Base-by-base conservation (phyloP, 2,329 filamentous ascomycete species). In the Incumbomyces lentus region DNA sequence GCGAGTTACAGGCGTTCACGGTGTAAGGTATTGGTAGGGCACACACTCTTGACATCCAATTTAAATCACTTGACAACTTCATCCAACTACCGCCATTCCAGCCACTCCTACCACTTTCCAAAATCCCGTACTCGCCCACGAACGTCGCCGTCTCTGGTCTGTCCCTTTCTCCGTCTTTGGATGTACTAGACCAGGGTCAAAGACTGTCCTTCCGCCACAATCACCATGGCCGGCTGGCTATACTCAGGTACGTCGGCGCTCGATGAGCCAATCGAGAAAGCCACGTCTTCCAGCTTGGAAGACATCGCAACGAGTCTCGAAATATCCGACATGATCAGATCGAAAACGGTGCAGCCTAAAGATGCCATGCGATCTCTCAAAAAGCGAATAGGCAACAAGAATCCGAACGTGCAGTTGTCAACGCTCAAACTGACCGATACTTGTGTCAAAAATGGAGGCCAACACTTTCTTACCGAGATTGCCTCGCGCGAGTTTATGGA, bases 401-500 rank as follows among this genome's bases (percentile, higher is more conserved):
- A 98, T 62, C 92, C 92, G 31, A 98, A 98, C 65, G 82, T 92
- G 31, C 92, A 98, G 70, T 74, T 98, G 31, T 92, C 89, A 58
- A 85, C 92, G n/a, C 70, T 98, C 46, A 93, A 92, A 66, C 87
- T 98, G 59, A 95, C 89, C 55, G 92, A 98, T 69, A 96, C 92
- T 1, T 98, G 92, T 63, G 88, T 96, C 51, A 98, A 98, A 71
- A 98, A 98, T 72, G 92, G 92, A 49, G 92, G 92, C 57, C 78
- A 84, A 33, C 92, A 98, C 67, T 98, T 98, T 66, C 81, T 98
- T 41, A 76, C 82, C 55, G 92, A 98, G 69, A 92, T 98, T 57
- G 90, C 92, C 34, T 95, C 90, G 14, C 81, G 89, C 53, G 92
- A 98, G 69, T 98, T 96, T 61, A 93, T 98, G 84, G 92, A 98